Percentiles rank a stretch among this genome's conserved stretches.
Evolutionary conservation across 345 rosid genomes (phyloP).

Genomic region (Viola odorata): DNA sequence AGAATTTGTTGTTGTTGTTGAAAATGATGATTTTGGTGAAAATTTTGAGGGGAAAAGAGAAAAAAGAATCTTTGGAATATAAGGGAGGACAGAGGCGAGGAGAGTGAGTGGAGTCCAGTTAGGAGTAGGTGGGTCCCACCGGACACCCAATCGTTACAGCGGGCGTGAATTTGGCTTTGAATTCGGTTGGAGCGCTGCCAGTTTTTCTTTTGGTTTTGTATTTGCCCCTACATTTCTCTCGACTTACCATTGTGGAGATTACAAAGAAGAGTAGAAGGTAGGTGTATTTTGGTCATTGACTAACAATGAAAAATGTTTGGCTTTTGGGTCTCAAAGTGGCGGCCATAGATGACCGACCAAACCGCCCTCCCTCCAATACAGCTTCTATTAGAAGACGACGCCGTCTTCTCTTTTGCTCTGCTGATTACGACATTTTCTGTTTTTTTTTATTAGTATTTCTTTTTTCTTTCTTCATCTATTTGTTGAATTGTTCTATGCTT

Average conservation of each 20-base stretch:
- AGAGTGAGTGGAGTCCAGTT: slow-evolving; percentile 1
- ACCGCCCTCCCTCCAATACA: slow-evolving; percentile 41
- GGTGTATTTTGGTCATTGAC: slow-evolving; percentile 29
- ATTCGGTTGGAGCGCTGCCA: too few relatives aligned
- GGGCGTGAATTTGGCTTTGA: too few relatives aligned
- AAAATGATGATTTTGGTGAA: not conserved
- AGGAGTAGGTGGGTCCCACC: slow-evolving; percentile 19
- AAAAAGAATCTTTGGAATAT: slow-evolving; percentile 24
- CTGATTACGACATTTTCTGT: not conserved
- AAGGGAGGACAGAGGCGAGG: slow-evolving; percentile 6
- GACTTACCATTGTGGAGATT: slow-evolving; percentile 8
- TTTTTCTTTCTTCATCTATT: too few relatives aligned
- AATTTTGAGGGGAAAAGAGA: slow-evolving; percentile 9
- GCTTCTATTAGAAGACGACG: not conserved
- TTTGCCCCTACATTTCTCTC: slow-evolving; percentile 10
- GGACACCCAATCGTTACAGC: too few relatives aligned
- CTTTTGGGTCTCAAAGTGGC: slow-evolving; percentile 39
- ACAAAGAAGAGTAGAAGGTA: not conserved
- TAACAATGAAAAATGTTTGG: slow-evolving; percentile 1
- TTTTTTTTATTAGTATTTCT: too few relatives aligned
- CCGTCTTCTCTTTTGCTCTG: slow-evolving; percentile 13
- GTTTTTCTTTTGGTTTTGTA: too few relatives aligned
- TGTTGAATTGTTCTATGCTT: not conserved
- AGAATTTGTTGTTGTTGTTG: not conserved
- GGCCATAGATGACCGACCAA: slow-evolving; percentile 62